Percentiles rank a stretch among this genome's conserved stretches.
These are phyloP conservation scores for Boletus patriciae DNA, from an alignment of 768 basidiomycete genomes.

Conservation along the genomic window DNA sequence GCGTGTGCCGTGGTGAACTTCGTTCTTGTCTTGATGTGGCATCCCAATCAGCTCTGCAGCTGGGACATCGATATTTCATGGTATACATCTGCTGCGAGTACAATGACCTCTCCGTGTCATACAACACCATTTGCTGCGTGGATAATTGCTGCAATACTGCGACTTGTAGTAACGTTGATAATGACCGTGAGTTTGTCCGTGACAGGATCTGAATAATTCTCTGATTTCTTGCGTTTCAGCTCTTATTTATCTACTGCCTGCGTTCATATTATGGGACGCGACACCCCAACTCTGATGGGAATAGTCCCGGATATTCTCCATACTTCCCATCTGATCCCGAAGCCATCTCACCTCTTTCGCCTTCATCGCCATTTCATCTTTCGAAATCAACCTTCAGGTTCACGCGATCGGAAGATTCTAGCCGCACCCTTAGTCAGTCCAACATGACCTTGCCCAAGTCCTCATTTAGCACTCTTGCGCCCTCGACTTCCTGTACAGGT, in stretches of 20 bases:
- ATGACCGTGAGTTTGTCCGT: conserved; percentile 49
- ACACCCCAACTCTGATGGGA: conserved; percentile 17
- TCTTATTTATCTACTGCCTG: conserved; percentile 23
- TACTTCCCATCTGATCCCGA: conserved; percentile 23
- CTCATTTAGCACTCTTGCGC: conserved; percentile 30
- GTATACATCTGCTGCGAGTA: conserved; percentile 41
- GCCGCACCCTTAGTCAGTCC: conserved; percentile 21
- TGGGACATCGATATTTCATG: conserved; percentile 70
- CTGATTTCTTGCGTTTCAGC: conserved; percentile 19
- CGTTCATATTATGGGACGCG: conserved; percentile 16
- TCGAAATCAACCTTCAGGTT: conserved; percentile 15
- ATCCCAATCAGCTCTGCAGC: conserved; percentile 49
- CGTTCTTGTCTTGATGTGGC: conserved; percentile 55
- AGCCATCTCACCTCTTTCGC: conserved; percentile 18
- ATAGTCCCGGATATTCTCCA: conserved; percentile 13
- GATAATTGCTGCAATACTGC: conserved; percentile 52
- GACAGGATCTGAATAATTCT: not conserved
- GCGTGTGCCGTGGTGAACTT: conserved; percentile 56
- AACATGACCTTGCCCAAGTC: conserved; percentile 23
- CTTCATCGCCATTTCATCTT: conserved; percentile 9
- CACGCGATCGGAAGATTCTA: conserved; percentile 21
- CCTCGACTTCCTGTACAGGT: conserved; percentile 27
- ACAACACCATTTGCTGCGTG: conserved; percentile 46
- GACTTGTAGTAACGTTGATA: conserved; percentile 52
- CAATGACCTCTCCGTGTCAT: conserved; percentile 18